Conservation (phyloP, 306 rosid genomes). For the Cicer cuneatum region DNA sequence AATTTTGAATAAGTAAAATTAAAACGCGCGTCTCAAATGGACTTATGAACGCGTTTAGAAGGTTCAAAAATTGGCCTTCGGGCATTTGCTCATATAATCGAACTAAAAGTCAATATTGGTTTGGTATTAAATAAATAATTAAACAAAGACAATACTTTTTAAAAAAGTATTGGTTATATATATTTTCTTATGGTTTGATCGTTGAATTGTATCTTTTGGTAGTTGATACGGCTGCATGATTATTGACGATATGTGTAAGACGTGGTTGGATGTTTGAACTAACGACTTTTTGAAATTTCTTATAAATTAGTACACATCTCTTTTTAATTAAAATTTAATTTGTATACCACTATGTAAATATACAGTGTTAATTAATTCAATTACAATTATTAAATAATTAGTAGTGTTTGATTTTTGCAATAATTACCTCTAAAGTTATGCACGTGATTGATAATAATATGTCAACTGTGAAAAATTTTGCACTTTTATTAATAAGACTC, state of each 20-base stretch:
- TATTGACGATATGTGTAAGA: constrained; percentile 21
- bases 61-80: constrained; percentile 26
- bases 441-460: too few species aligned
- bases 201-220: constrained; percentile 35
- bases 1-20: not conserved
- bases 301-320: not conserved
- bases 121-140: not conserved
- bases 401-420: too few species aligned
- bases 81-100: too few species aligned
- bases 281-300: constrained; percentile 34
- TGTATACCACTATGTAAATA: too few species aligned
- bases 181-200: constrained; percentile 3
- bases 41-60: constrained; percentile 47
- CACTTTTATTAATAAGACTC: too few species aligned
- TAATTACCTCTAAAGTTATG: too few species aligned
- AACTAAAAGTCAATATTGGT: not conserved
- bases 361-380: too few species aligned
- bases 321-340: too few species aligned
- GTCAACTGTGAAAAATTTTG: too few species aligned
- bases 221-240: constrained; percentile 12
- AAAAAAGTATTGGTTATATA: not conserved
- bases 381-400: too few species aligned
- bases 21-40: constrained; percentile 26
- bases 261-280: constrained; percentile 46
- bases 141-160: not conserved